Evolutionary conservation across 768 basidiomycete genomes (phyloP).

Genomic region (Mycena capillaripes): DNA sequence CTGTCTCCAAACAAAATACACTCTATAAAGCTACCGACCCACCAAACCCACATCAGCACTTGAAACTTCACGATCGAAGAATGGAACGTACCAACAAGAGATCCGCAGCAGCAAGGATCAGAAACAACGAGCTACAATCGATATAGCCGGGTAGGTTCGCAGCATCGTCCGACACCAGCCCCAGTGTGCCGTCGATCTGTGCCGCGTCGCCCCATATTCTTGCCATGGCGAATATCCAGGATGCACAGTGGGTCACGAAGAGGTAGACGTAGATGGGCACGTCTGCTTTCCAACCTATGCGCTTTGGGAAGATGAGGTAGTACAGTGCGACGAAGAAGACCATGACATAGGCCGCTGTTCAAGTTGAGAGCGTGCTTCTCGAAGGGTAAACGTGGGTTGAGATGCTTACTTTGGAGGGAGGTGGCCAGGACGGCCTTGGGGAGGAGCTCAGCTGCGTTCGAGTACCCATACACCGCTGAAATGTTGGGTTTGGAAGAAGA

Average conservation of each 20-base stretch:
- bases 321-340: constrained; percentile 1
- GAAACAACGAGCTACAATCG: constrained; percentile 27
- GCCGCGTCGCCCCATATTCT: constrained; percentile 20
- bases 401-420: background rate
- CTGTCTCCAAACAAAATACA: constrained; percentile 19
- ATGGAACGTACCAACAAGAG: constrained; percentile 21
- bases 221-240: constrained; percentile 28
- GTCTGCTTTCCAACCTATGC: constrained; percentile 4
- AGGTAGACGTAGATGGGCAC: constrained; percentile 28
- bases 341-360: background rate
- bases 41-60: constrained; percentile 21
- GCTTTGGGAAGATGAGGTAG: background rate
- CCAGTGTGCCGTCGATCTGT: constrained; percentile 13
- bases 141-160: constrained; percentile 26
- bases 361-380: background rate
- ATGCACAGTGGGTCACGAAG: constrained; percentile 29
- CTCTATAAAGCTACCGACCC: constrained; percentile 26
- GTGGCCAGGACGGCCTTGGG: no score
- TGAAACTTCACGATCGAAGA: constrained; percentile 13
- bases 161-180: constrained; percentile 19
- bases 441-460: no score
- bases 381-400: background rate
- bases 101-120: constrained; percentile 29
- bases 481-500: constrained; percentile 19
- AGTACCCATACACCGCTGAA: constrained; percentile 23